Conservation (phyloP, 2,329 filamentous ascomycete genomes). For the Hymenoscyphus albidus region DNA sequence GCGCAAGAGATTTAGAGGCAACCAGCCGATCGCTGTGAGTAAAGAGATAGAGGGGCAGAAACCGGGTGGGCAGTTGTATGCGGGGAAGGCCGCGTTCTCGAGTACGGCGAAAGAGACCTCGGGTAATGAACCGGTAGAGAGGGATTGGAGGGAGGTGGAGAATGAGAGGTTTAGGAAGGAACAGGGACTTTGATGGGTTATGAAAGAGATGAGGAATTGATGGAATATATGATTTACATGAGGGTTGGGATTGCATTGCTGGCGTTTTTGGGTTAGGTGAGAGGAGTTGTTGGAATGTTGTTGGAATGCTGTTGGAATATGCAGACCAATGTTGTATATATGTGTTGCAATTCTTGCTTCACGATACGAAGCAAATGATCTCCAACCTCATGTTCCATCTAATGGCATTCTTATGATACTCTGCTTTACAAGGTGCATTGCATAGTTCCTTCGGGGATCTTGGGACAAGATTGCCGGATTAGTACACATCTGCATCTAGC, state of each 20-base stretch:
- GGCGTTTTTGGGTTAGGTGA: conserved; percentile 1
- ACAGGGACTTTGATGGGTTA: conserved; percentile 24
- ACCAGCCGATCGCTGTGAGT: conserved; percentile 71
- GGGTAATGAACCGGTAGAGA: conserved; percentile 59
- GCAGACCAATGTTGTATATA: not conserved
- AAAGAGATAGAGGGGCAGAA: conserved; percentile 55
- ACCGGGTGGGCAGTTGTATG: conserved; percentile 67
- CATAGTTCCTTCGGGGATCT: not conserved
- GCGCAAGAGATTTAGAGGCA: conserved; percentile 96
- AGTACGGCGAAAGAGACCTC: conserved; percentile 61
- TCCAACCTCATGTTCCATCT: not conserved
- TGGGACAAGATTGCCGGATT: not conserved
- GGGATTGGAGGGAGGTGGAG: conserved; percentile 62
- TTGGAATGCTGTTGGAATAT: not conserved
- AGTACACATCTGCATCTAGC: not conserved
- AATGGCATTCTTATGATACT: no score
- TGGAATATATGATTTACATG: not conserved
- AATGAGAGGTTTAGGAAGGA: conserved; percentile 54
- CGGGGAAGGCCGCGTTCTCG: conserved; percentile 67
- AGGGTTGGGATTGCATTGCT: not conserved
- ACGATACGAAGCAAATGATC: not conserved
- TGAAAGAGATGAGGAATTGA: not conserved
- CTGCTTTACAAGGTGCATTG: not conserved
- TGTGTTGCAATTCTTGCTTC: not conserved
- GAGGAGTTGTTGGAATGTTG: not conserved